Conservation (phyloP, 2,329 filamentous ascomycete species). For the Calonectria hongkongensis region DNA sequence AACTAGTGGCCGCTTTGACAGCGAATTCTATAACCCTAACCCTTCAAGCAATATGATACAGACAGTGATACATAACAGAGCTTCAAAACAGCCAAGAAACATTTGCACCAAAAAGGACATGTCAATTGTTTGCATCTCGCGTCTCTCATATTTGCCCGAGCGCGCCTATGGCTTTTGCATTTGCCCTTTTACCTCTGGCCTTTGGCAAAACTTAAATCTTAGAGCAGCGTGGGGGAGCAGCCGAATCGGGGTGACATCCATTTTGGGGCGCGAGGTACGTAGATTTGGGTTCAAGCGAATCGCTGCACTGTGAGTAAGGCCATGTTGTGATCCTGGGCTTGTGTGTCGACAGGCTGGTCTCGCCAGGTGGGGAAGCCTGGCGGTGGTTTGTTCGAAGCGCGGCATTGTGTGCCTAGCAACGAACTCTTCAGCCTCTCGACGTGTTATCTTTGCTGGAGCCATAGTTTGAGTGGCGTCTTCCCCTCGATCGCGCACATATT, state of each 20-base stretch:
- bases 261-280: neutral
- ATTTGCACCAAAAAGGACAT: neutral
- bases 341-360: constrained; percentile 3
- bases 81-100: constrained; percentile 20
- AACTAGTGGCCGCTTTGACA: constrained; percentile 23
- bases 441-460: constrained; percentile 9
- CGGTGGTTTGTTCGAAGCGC: constrained; percentile 9
- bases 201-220: constrained; percentile 9
- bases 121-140: constrained; percentile 9
- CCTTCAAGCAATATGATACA: constrained; percentile 18
- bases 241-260: constrained; percentile 2
- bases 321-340: neutral
- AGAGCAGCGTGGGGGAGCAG: constrained; percentile 15
- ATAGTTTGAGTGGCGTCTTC: constrained; percentile 43
- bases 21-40: constrained; percentile 23
- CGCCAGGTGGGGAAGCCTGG: neutral
- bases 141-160: neutral
- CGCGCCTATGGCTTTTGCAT: constrained; percentile 5
- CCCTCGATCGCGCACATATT: constrained; percentile 32
- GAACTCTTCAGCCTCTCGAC: constrained; percentile 17
- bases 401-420: constrained; percentile 7
- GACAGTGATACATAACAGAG: constrained; percentile 2
- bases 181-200: neutral
- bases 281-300: constrained; percentile 11
- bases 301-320: constrained; percentile 4